phyloP scores from a whole-genome alignment of 805 yeast genomes.

The Schwanniomyces yamadae region DNA sequence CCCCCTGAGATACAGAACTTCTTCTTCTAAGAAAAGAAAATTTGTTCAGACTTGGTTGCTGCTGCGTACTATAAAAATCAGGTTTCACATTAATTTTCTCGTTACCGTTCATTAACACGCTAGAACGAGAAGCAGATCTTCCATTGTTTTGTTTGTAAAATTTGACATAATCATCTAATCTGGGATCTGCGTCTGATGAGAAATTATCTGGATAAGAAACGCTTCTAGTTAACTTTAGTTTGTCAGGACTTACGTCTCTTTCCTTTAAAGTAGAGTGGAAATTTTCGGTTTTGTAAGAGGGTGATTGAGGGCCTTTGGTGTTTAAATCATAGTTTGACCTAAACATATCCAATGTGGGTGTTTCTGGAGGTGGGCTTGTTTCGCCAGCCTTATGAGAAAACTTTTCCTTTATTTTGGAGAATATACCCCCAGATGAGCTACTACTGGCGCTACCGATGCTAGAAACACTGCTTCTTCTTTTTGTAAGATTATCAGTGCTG shows the following conservation, averaged over 20 bases:
- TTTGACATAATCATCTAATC: slow-evolving; percentile 35
- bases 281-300: too few relatives aligned
- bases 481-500: slow-evolving; percentile 1
- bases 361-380: slow-evolving; percentile 1
- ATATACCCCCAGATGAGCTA: slow-evolving; percentile 25
- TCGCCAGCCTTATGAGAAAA: slow-evolving; percentile 16
- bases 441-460: slow-evolving; percentile 16
- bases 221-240: slow-evolving; percentile 10
- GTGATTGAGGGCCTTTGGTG: too few relatives aligned
- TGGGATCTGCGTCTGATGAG: slow-evolving; percentile 22
- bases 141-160: slow-evolving; percentile 24
- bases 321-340: slow-evolving; percentile 16
- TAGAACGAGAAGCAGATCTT: slow-evolving; percentile 15
- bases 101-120: slow-evolving; percentile 8
- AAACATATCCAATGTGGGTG: slow-evolving; percentile 10
- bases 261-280: not conserved
- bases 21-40: slow-evolving; percentile 30
- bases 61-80: slow-evolving; percentile 8
- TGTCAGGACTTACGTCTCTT: not conserved
- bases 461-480: slow-evolving; percentile 18
- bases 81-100: not conserved
- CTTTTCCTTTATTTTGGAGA: slow-evolving; percentile 37
- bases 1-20: slow-evolving; percentile 8
- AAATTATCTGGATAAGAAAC: slow-evolving; percentile 11
- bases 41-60: slow-evolving; percentile 8